Conservation (phyloP, 345 rosid species). For the Moricandia moricandioides region DNA sequence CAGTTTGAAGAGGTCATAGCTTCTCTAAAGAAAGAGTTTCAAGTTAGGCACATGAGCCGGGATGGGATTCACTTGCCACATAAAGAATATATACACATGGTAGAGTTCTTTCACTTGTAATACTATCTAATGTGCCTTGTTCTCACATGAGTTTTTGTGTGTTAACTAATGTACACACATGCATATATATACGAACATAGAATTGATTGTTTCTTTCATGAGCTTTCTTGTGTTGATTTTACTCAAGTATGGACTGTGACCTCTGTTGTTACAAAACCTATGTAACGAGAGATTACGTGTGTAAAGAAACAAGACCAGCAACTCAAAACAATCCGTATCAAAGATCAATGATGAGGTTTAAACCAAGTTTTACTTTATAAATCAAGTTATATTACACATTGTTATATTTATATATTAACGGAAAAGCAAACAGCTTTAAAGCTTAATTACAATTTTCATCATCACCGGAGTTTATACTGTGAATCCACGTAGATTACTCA, state of each 20-base stretch:
- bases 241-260: background rate
- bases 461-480: no score
- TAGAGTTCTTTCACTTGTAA: background rate
- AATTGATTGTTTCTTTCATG: background rate
- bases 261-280: background rate
- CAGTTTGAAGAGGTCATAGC: background rate
- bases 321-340: background rate
- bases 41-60: background rate
- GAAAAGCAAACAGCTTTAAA: no score
- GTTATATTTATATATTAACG: no score
- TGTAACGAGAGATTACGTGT: background rate
- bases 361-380: background rate
- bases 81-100: background rate
- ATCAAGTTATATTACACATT: conserved; percentile 29
- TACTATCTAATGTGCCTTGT: background rate
- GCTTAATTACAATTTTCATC: no score
- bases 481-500: no score
- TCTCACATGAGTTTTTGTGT: background rate
- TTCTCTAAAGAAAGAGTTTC: background rate
- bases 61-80: background rate
- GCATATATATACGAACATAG: background rate
- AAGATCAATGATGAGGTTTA: background rate
- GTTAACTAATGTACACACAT: background rate
- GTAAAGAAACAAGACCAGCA: background rate
- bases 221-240: background rate